A percentile compares a stretch with the other conserved stretches of the same genome.
Evolutionary conservation across 1,139 yeast species (phyloP).

Genomic region (Candida buenavistaensis): DNA sequence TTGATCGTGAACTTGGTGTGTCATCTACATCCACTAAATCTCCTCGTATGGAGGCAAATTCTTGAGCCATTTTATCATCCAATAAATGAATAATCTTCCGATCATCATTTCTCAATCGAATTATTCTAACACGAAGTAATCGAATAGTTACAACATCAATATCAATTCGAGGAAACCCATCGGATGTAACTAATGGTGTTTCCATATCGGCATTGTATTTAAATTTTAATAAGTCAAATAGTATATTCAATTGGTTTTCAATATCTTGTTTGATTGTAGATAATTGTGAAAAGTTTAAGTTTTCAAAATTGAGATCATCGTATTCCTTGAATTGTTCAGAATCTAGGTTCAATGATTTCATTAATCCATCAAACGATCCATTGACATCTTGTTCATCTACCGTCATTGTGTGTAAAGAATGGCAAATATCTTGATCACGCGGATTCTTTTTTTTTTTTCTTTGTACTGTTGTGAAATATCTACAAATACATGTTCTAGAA

Average conservation of each 20-base stretch:
- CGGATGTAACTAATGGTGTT: constrained; percentile 61
- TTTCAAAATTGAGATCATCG: constrained; percentile 18
- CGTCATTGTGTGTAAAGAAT: no score
- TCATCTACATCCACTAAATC: constrained; percentile 6
- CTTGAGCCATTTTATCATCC: constrained; percentile 45
- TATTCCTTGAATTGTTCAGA: constrained; percentile 24
- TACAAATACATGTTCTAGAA: no score
- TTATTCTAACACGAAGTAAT: constrained; percentile 60
- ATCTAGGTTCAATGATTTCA: constrained; percentile 41
- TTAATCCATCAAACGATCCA: constrained; percentile 37
- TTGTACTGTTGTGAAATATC: no score
- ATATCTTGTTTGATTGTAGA: constrained; percentile 29
- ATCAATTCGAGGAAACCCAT: constrained; percentile 87
- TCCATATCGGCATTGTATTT: constrained; percentile 55
- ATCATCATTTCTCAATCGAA: constrained; percentile 70
- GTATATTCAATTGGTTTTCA: constrained; percentile 31
- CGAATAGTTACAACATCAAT: constrained; percentile 74
- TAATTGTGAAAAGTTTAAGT: constrained; percentile 28
- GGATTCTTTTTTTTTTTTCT: no score
- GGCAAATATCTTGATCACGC: no score
- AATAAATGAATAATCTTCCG: constrained; percentile 48
- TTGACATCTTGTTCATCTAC: constrained; percentile 17
- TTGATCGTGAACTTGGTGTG: not conserved
- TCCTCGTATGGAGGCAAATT: constrained; percentile 25
- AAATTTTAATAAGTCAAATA: constrained; percentile 33